Percentiles rank a stretch among this genome's conserved stretches.
Evolutionary conservation across 163 green algal species (phyloP).

Genomic region (Volvox carteri): DNA sequence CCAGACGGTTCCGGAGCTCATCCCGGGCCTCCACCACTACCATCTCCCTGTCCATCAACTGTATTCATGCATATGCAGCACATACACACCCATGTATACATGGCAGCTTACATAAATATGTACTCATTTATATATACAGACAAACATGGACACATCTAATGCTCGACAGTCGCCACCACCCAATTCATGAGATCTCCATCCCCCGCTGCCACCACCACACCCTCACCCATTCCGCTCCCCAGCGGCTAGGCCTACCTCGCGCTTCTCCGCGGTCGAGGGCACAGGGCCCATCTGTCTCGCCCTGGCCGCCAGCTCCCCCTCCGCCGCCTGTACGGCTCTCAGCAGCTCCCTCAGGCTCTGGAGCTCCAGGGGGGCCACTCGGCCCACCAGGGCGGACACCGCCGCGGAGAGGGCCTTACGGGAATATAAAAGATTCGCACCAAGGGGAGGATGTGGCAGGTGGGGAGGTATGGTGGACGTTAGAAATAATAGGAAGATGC

Average conservation of each 20-base stretch:
- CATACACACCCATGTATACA: too few species aligned
- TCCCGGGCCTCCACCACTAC: background rate
- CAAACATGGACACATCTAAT: too few species aligned
- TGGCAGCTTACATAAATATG: too few species aligned
- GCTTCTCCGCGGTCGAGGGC: background rate
- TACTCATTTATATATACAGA: too few species aligned
- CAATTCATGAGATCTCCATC: too few species aligned
- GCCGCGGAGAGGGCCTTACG: background rate
- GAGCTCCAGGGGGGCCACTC: constrained; percentile 6
- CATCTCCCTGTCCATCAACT: constrained; percentile 1
- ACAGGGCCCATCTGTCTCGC: background rate
- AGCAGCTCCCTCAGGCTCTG: constrained; percentile 30
- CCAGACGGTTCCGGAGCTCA: constrained; percentile 9
- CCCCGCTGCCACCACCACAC: background rate
- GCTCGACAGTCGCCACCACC: too few species aligned
- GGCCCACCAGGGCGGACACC: constrained; percentile 14
- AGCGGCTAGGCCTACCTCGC: constrained; percentile 1
- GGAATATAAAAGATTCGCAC: too few species aligned
- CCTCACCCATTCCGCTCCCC: background rate
- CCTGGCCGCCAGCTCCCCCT: background rate
- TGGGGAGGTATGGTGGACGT: background rate
- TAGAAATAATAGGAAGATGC: background rate
- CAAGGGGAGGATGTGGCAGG: too few species aligned
- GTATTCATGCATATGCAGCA: too few species aligned
- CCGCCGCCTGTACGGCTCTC: background rate